Evolutionary conservation across 2,329 filamentous ascomycete genomes (phyloP).

Genomic region (Leptographium galeiforme): DNA sequence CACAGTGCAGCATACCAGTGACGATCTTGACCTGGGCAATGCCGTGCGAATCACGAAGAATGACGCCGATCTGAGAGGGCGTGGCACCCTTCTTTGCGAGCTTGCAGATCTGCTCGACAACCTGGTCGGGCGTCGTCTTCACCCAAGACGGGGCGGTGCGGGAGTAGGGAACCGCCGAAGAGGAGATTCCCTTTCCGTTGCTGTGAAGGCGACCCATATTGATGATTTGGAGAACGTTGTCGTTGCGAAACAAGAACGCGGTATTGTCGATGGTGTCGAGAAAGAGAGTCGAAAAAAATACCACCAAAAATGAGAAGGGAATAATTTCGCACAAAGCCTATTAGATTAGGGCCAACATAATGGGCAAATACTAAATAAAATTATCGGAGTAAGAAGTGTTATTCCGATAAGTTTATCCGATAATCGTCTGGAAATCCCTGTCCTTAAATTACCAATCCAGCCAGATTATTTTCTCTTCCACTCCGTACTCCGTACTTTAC

Average conservation of each 20-base stretch:
- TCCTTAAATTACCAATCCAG: too few relatives aligned
- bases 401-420: neutral
- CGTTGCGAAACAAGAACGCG: neutral
- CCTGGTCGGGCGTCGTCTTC: slow-evolving; percentile 97
- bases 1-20: slow-evolving; percentile 54
- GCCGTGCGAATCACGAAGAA: slow-evolving; percentile 96
- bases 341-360: neutral
- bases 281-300: neutral
- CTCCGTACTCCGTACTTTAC: neutral
- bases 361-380: neutral
- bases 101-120: slow-evolving; percentile 98
- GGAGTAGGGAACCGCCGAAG: slow-evolving; percentile 93
- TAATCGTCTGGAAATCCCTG: neutral
- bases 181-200: slow-evolving; percentile 98
- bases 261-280: neutral
- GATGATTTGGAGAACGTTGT: slow-evolving; percentile 26
- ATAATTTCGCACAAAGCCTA: neutral
- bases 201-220: slow-evolving; percentile 96
- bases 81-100: slow-evolving; percentile 98
- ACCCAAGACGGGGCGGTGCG: slow-evolving; percentile 87
- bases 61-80: slow-evolving; percentile 96
- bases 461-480: neutral
- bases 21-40: slow-evolving; percentile 96
- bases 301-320: neutral
- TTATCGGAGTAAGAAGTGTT: neutral